phyloP scores from a whole-genome alignment of 1,284 basidiomycete genomes.

The Boletus sp. region DNA sequence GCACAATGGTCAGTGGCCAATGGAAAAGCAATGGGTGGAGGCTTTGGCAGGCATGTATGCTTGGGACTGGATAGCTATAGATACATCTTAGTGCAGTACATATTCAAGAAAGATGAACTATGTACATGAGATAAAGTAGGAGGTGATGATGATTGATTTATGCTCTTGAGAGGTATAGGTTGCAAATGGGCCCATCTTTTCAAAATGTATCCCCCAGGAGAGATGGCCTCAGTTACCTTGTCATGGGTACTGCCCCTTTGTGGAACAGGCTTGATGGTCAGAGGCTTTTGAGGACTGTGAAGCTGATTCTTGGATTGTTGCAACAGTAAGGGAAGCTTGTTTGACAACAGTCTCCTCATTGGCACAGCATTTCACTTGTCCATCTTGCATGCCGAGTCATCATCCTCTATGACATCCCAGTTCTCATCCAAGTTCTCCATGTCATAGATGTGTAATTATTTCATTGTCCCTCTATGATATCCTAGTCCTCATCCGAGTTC shows the following conservation, averaged over 20 bases:
- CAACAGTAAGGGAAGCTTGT: conserved; percentile 29
- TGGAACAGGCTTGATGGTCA: conserved; percentile 38
- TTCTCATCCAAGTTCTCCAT: conserved; percentile 49
- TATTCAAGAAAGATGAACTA: conserved; percentile 3
- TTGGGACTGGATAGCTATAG: conserved; percentile 29
- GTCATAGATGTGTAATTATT: conserved; percentile 63
- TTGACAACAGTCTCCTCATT: conserved; percentile 30
- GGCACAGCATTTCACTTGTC: conserved; percentile 44
- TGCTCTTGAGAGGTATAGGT: conserved; percentile 64
- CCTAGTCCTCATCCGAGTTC: conserved; percentile 52
- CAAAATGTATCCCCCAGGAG: conserved; percentile 70
- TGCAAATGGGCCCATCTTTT: conserved; percentile 72
- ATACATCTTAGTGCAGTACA: conserved; percentile 11
- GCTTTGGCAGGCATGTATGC: conserved; percentile 17
- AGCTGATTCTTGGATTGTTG: conserved; percentile 34
- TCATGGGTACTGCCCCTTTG: conserved; percentile 45
- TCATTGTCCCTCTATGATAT: conserved; percentile 54
- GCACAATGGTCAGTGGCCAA: conserved; percentile 33
- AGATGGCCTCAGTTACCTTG: conserved; percentile 68
- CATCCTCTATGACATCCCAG: conserved; percentile 43
- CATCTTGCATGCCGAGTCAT: conserved; percentile 55
- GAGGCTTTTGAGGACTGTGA: conserved; percentile 31
- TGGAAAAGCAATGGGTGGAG: conserved; percentile 39
- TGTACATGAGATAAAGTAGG: conserved; percentile 46
- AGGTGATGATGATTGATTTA: conserved; percentile 45